Base-by-base conservation (phyloP, 331 rosid genomes). In the Malus hybrid region DNA sequence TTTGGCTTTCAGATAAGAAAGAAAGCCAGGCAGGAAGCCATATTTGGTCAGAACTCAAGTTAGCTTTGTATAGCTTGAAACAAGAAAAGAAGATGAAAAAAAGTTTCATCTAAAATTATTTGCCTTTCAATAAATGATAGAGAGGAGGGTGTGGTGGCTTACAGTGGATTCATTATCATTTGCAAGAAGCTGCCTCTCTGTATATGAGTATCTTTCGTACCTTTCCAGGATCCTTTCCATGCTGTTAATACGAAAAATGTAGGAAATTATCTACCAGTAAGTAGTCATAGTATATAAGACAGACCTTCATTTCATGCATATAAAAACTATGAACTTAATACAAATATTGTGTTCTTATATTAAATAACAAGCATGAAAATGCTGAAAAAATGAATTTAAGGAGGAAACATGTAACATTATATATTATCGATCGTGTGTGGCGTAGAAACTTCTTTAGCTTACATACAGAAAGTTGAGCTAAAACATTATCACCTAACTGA, bases 191-290 rank as follows among this genome's bases (percentile, higher is more conserved):
- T 86, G 93, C 84, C 81, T 90, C 75, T 93, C 97, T 22, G 91
- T 79, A 65, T 80, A 88, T 2, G 97, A 88, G 68, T 84, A 80
- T 82, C 98, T 88, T 63, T 93, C 97, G 32, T 93, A 93, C 61
- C 96, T 90, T 80, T 93, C 97, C 19, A 93, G 89, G 79, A 91
- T 91, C 67, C 79, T 87, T 77, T 90, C 96, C 97, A 88, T 85
- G 79, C 98, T 93, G 90, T 79, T 59, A 54, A n/a, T 59, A 20
- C 7, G 24, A 64, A 15, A 34, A 73, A 67, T 22, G 5, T 5
- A 22, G 66, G 36, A 14, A 67, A 15, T 67, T 56, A 66, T 55
- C 54, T 10, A 64, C 24, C 22, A 59, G 56, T 62, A 39, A 5
- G 24, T 62, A 28, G 56, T 32, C 15, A 55, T 55, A 55, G 24